Evolutionary conservation across 1,284 basidiomycete genomes (phyloP).

Genomic region (Ustilago esculenta): DNA sequence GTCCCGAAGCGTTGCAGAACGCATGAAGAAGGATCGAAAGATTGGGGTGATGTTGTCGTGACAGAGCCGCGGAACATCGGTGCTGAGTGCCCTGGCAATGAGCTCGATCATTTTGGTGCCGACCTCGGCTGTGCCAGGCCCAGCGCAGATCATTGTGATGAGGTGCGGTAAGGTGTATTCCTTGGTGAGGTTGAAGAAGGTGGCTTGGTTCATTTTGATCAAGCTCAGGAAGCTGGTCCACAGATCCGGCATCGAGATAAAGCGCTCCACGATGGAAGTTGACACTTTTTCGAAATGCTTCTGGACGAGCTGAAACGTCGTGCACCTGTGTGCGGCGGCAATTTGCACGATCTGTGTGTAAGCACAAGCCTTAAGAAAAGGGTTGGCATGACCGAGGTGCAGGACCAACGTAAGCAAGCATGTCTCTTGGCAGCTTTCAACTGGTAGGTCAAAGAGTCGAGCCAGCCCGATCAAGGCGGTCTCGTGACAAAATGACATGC

Average conservation of each 20-base stretch:
- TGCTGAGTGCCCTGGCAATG: slow-evolving; percentile 54
- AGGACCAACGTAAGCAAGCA: slow-evolving; percentile 44
- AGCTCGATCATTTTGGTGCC: slow-evolving; percentile 46
- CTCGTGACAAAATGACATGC: slow-evolving; percentile 23
- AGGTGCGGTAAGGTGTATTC: slow-evolving; percentile 59
- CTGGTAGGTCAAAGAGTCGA: slow-evolving; percentile 25
- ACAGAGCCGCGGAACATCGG: slow-evolving; percentile 54
- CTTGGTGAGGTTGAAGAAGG: slow-evolving; percentile 62
- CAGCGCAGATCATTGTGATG: slow-evolving; percentile 48
- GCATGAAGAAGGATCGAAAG: slow-evolving; percentile 58
- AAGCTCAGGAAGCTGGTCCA: slow-evolving; percentile 56
- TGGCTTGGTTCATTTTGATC: slow-evolving; percentile 57
- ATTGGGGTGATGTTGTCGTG: slow-evolving; percentile 58
- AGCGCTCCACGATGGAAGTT: slow-evolving; percentile 51
- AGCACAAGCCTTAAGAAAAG: slow-evolving; percentile 50
- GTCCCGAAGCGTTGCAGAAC: slow-evolving; percentile 35
- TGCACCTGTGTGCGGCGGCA: slow-evolving; percentile 50
- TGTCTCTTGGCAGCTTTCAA: slow-evolving; percentile 42
- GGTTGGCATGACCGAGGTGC: slow-evolving; percentile 45
- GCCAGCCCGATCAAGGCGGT: slow-evolving; percentile 47
- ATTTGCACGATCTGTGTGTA: slow-evolving; percentile 58
- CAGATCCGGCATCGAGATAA: slow-evolving; percentile 54
- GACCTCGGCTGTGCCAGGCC: slow-evolving; percentile 27
- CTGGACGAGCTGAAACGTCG: slow-evolving; percentile 61
- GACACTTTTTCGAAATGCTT: slow-evolving; percentile 55